Evolutionary conservation across 139 green algal genomes (phyloP).

Genomic region (Haematococcus sp.): DNA sequence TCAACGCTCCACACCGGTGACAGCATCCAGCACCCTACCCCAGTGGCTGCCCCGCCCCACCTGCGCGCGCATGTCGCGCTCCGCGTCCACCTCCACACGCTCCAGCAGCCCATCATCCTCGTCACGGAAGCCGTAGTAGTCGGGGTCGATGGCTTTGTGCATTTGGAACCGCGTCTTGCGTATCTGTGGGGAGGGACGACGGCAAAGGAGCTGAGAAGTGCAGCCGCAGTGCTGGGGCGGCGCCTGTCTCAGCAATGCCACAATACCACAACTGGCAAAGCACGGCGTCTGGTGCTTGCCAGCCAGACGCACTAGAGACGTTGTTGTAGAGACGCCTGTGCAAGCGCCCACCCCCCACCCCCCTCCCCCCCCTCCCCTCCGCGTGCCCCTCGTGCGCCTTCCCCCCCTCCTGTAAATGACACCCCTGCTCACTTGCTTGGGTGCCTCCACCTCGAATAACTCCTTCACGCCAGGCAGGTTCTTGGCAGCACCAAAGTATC

Average conservation of each 20-base stretch:
- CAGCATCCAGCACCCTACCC: neutral
- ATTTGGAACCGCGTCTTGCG: slow-evolving; percentile 76
- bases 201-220: neutral
- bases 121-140: slow-evolving; percentile 98
- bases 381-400: too few species aligned
- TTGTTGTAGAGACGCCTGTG: too few species aligned
- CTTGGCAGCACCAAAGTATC: slow-evolving; percentile 99
- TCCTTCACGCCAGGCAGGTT: slow-evolving; percentile 95
- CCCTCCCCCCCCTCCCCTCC: too few species aligned
- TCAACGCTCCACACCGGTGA: too few species aligned
- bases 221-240: neutral
- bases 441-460: slow-evolving; percentile 92
- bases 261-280: neutral
- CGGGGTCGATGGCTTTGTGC: slow-evolving; percentile 85
- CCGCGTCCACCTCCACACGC: slow-evolving; percentile 72
- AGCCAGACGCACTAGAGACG: neutral
- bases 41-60: slow-evolving; percentile 19
- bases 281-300: neutral
- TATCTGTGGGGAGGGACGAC: neutral
- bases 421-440: slow-evolving; percentile 41
- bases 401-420: neutral
- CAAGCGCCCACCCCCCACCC: too few species aligned
- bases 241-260: neutral
- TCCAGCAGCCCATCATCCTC: slow-evolving; percentile 92
- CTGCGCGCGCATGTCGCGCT: slow-evolving; percentile 58